Evolutionary conservation across 148 eudicot genomes (phyloP).

Genomic region (Hydrangea macrophylla): DNA sequence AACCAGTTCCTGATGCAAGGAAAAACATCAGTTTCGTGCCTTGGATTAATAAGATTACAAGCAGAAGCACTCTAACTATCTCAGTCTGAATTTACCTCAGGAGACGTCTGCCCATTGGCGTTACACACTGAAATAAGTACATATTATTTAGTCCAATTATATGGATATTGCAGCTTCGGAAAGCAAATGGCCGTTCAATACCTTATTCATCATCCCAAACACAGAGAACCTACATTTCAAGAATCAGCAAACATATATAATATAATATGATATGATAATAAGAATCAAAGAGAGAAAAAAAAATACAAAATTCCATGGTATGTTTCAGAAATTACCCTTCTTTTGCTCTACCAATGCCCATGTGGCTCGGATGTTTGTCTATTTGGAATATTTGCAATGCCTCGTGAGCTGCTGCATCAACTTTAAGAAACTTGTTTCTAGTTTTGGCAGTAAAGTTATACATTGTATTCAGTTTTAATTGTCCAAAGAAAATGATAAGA

Average conservation of each 20-base stretch:
- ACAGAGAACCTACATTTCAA: slow-evolving; percentile 74
- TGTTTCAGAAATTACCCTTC: slow-evolving; percentile 71
- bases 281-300: too few species aligned
- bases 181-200: slow-evolving; percentile 18
- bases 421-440: slow-evolving; percentile 89
- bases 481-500: not conserved
- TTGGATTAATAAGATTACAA: slow-evolving; percentile 2
- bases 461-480: slow-evolving; percentile 12
- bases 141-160: slow-evolving; percentile 20
- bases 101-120: slow-evolving; percentile 93
- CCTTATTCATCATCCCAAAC: slow-evolving; percentile 99
- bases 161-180: slow-evolving; percentile 8
- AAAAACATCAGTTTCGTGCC: slow-evolving; percentile 20
- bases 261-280: too few species aligned
- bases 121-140: slow-evolving; percentile 67
- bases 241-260: slow-evolving; percentile 12
- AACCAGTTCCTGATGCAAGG: slow-evolving; percentile 77
- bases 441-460: slow-evolving; percentile 32
- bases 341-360: slow-evolving; percentile 98
- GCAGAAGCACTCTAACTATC: not conserved
- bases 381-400: slow-evolving; percentile 91
- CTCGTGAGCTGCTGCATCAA: slow-evolving; percentile 90
- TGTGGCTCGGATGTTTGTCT: slow-evolving; percentile 99
- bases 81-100: slow-evolving; percentile 50
- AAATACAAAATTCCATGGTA: slow-evolving; percentile 16